Evolutionary conservation across 495 filamentous ascomycete species (phyloP).

Genomic region (Penicillium flavigenum): DNA sequence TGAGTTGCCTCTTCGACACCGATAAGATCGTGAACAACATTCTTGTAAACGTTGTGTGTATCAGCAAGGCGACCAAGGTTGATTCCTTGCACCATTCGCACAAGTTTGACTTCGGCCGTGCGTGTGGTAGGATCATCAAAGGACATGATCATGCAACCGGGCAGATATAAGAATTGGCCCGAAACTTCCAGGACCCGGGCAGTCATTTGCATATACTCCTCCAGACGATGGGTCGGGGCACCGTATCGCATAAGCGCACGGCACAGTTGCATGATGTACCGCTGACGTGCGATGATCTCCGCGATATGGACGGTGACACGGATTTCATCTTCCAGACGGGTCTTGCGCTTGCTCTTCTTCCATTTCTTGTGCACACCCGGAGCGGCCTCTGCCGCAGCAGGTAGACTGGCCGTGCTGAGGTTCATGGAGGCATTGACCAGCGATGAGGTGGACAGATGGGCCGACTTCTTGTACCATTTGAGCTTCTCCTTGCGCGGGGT

Average conservation of each 20-base stretch:
- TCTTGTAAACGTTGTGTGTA: constrained; percentile 88
- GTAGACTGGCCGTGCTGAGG: constrained; percentile 37
- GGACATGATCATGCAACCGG: constrained; percentile 92
- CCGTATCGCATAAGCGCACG: constrained; percentile 83
- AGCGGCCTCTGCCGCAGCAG: constrained; percentile 30
- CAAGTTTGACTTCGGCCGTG: constrained; percentile 89
- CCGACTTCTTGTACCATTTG: constrained; percentile 65
- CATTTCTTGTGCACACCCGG: constrained; percentile 28
- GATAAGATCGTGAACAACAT: constrained; percentile 84
- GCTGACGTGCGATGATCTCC: constrained; percentile 78
- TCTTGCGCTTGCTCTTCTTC: constrained; percentile 38
- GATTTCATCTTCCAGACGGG: constrained; percentile 61
- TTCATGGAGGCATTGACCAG: constrained; percentile 52
- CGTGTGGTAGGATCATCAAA: constrained; percentile 89
- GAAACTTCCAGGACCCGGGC: constrained; percentile 85
- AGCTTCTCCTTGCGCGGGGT: constrained; percentile 58
- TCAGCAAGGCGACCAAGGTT: constrained; percentile 84
- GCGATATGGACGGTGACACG: constrained; percentile 87
- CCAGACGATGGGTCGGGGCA: constrained; percentile 74
- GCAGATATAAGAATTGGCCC: constrained; percentile 87
- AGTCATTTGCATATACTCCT: constrained; percentile 89
- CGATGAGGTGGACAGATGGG: constrained; percentile 44
- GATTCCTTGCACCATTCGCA: constrained; percentile 73
- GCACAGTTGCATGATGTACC: constrained; percentile 85
- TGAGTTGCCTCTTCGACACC: constrained; percentile 80